Evolutionary conservation across 495 filamentous ascomycete genomes (phyloP), one percentile per base, ranked within the genome.

Genomic region (Friedmanniomyces endolithicus): DNA sequence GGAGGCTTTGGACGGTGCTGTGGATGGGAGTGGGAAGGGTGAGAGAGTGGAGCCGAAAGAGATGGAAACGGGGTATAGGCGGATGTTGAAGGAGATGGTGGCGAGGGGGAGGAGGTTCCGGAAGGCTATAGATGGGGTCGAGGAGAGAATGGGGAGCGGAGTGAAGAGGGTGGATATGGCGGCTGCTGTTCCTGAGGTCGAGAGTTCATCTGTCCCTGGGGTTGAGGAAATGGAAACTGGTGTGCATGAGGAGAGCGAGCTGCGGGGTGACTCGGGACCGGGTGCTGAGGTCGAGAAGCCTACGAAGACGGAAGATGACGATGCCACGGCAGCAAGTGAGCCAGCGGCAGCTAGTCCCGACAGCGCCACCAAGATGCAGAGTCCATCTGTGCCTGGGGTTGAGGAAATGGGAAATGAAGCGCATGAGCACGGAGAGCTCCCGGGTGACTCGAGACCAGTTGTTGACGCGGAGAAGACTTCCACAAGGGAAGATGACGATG

Each of bases 41-140:
- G 67, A 69, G 46, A 71, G 72, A 12, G 64, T 67, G 16, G 62
- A 71, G 11, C 65, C 67, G 11, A 34, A 63, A 19, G 55, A 58
- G 19, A 61, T 58, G 1, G 82, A 74, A 57, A 58, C 75, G 19
- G 53, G 53, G 23, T 64, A 41, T 24, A 12, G 50, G 7, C 40
- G 14, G 31, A 14, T 41, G 14, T 33, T 56, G 46, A 50, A 33
- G 54, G 54, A 52, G 29, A 65, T 84, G n/a, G 68, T 67, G 27
- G 59, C 70, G 23, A 57, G 19, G 50, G 54, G 39, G 8, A 40
- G 40, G 53, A 25, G 55, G 44, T 56, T 56, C 31, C 29, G 54
- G 46, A 25, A 51, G 20, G 58, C 47, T 23, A 31, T 55, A 19
- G 59, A 64, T n/a, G 35, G 48, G 31, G 29, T 48, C 8, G 33